Conservation (phyloP, 73 alveolate species). For the Paramecium caudatum region DNA sequence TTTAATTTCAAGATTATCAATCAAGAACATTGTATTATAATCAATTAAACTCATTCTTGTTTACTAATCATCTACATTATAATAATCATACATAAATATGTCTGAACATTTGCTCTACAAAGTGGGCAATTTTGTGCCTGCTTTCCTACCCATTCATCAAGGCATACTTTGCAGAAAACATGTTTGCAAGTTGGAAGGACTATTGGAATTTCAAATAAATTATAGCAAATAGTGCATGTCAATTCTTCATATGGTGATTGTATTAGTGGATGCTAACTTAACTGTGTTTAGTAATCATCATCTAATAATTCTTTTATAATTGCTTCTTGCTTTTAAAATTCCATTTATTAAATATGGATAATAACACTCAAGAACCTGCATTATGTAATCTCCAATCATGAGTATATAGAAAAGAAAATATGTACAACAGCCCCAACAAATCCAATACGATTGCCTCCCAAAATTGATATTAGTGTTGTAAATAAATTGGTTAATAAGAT, state of each 20-base stretch:
- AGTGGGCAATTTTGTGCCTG: slow-evolving; percentile 33
- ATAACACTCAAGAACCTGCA: neutral
- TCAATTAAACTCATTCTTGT: slow-evolving; percentile 9
- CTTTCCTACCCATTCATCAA: slow-evolving; percentile 43
- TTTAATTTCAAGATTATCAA: slow-evolving; percentile 26
- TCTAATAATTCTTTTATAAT: slow-evolving; percentile 30
- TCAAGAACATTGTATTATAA: slow-evolving; percentile 49
- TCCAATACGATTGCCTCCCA: neutral
- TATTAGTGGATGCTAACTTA: neutral
- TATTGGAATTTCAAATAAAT: slow-evolving; percentile 9
- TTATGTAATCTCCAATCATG: neutral
- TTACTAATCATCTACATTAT: neutral
- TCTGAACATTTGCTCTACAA: slow-evolving; percentile 10
- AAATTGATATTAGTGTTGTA: slow-evolving; percentile 31
- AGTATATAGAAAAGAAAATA: neutral
- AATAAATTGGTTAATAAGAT: neutral
- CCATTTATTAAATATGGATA: slow-evolving; percentile 18
- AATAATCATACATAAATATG: neutral
- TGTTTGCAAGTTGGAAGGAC: slow-evolving; percentile 38
- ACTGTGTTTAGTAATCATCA: neutral
- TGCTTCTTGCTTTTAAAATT: slow-evolving; percentile 9
- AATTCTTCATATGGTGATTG: slow-evolving; percentile 47
- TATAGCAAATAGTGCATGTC: slow-evolving; percentile 32
- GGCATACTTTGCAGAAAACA: slow-evolving; percentile 34
- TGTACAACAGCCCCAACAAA: neutral